Percentiles rank a stretch among this genome's conserved stretches.
Conservation (phyloP, 352 stramenopile genomes). For the Globisporangium polare region DNA sequence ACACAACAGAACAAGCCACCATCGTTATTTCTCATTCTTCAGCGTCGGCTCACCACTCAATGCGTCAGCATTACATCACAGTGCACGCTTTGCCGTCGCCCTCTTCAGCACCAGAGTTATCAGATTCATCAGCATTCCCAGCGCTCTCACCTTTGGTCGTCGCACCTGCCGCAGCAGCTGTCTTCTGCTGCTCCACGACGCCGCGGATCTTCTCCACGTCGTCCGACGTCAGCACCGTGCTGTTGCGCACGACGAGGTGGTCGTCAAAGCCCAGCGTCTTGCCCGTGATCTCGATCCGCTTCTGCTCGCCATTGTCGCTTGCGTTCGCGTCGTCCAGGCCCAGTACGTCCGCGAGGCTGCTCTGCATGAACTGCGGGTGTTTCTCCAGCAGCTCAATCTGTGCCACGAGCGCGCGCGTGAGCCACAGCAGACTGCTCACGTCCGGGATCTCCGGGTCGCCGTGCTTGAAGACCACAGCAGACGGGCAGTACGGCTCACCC, state of each 20-base stretch:
- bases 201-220: constrained; percentile 66
- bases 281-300: constrained; percentile 55
- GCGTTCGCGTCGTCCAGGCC: constrained; percentile 40
- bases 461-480: constrained; percentile 65
- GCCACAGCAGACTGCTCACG: constrained; percentile 62
- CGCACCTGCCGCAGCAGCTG: constrained; percentile 6
- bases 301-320: constrained; percentile 21
- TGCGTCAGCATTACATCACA: constrained; percentile 5
- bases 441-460: constrained; percentile 64
- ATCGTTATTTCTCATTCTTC: constrained; percentile 3
- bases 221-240: constrained; percentile 70
- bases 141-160: constrained; percentile 9
- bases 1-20: not conserved
- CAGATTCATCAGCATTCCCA: constrained; percentile 14
- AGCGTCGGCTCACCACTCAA: not conserved
- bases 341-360: constrained; percentile 55
- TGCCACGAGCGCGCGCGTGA: constrained; percentile 59
- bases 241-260: constrained; percentile 73
- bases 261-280: constrained; percentile 59
- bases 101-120: not conserved
- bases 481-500: constrained; percentile 54
- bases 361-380: constrained; percentile 69
- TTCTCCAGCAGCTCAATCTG: constrained; percentile 66
- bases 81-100: constrained; percentile 16
- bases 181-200: constrained; percentile 37